Evolutionary conservation across 2,329 filamentous ascomycete genomes (phyloP).

Genomic region (Paracamarosporium sp.): DNA sequence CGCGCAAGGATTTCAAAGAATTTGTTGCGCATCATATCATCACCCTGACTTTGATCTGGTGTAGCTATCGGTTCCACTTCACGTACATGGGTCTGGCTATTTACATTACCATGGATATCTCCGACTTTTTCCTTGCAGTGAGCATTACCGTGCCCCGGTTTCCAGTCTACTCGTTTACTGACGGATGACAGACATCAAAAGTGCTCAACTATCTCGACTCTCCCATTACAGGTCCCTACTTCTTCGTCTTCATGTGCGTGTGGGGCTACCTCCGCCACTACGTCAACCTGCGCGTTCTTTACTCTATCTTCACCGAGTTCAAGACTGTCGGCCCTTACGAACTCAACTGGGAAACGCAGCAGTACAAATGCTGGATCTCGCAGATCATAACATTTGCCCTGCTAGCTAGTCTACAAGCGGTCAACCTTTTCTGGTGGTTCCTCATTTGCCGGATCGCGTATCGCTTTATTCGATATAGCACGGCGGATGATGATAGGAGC

Average conservation of each 20-base stretch:
- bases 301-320: conserved; percentile 77
- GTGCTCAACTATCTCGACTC: conserved; percentile 89
- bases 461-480: conserved; percentile 68
- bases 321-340: conserved; percentile 75
- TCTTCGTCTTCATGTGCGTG: conserved; percentile 77
- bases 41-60: conserved; percentile 79
- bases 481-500: conserved; percentile 74
- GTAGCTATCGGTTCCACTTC: conserved; percentile 96
- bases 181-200: conserved; percentile 74
- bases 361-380: conserved; percentile 77
- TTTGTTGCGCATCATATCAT: conserved; percentile 91
- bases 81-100: conserved; percentile 93
- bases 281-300: conserved; percentile 79
- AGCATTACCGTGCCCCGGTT: conserved; percentile 42
- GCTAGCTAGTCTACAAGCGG: conserved; percentile 71
- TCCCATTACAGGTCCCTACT: conserved; percentile 81
- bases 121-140: conserved; percentile 94
- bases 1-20: conserved; percentile 93
- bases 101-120: conserved; percentile 93
- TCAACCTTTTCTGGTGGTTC: conserved; percentile 85
- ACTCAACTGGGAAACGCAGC: conserved; percentile 76
- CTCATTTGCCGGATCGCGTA: conserved; percentile 78
- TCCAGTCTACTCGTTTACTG: not conserved
- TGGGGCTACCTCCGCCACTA: conserved; percentile 94
- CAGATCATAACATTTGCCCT: conserved; percentile 72